A percentile compares a stretch with the other conserved stretches of the same genome.
Conservation (phyloP, 805 yeast species). For the Kuraishia hungarica region DNA sequence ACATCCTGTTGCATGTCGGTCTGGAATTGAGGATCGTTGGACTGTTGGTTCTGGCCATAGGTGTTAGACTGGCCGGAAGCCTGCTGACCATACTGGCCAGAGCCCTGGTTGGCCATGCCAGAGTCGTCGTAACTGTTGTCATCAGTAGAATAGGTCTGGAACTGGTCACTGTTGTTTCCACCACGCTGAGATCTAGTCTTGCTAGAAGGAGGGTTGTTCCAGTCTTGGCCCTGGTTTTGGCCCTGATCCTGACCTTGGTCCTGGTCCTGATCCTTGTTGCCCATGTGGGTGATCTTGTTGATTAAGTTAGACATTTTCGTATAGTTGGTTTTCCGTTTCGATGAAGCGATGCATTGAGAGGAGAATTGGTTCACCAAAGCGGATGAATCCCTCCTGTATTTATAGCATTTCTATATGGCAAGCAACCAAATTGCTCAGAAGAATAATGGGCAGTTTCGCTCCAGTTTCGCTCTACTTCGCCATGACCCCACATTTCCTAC, state of each 20-base stretch:
- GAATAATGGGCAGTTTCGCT: neutral
- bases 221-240: neutral
- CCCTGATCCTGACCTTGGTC: neutral
- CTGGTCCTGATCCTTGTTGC: neutral
- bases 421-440: neutral
- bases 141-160: neutral
- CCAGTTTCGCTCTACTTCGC: neutral
- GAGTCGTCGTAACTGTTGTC: neutral
- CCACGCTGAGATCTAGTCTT: neutral
- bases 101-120: neutral
- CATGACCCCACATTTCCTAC: neutral
- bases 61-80: neutral
- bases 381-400: neutral
- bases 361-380: neutral
- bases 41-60: neutral
- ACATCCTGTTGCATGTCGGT: slow-evolving; percentile 1
- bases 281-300: neutral
- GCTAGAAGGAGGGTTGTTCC: neutral
- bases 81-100: neutral
- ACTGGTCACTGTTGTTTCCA: neutral
- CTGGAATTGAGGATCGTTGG: neutral
- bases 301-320: neutral
- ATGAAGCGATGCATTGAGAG: neutral
- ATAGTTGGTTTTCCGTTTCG: neutral
- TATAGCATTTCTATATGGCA: neutral